These are phyloP conservation scores for Guadua angustifolia DNA, from an alignment of 176 grass and related monocot species.

Conservation along the genomic window DNA sequence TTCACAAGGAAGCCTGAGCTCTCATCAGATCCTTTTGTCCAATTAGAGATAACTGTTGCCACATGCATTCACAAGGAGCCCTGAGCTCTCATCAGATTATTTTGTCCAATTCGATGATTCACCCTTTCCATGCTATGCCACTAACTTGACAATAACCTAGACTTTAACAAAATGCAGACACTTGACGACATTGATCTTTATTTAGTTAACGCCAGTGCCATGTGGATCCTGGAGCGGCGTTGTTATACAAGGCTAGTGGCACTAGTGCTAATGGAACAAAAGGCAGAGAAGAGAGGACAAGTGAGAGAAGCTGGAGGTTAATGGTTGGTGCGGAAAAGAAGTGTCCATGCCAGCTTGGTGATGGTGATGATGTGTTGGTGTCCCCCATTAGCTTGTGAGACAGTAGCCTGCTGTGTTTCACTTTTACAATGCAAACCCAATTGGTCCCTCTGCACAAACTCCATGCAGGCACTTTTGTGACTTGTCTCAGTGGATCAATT, in stretches of 20 bases:
- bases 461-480: constrained; percentile 21
- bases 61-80: background rate
- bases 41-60: background rate
- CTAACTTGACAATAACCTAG: no score
- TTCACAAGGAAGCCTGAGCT: background rate
- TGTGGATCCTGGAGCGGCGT: background rate
- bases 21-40: background rate
- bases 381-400: background rate
- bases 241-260: background rate
- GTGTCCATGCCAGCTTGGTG: constrained; percentile 19
- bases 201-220: background rate
- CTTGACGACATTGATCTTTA: background rate
- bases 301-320: background rate
- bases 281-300: background rate
- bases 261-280: background rate
- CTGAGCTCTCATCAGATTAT: background rate
- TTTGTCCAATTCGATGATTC: background rate
- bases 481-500: constrained; percentile 17
- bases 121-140: background rate
- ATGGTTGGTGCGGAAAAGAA: background rate
- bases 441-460: constrained; percentile 49
- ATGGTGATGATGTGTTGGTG: constrained; percentile 1
- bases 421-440: background rate
- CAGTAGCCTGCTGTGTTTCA: background rate
- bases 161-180: background rate